Conservation (phyloP, 495 filamentous ascomycete species). For the Penicillium pulvis region DNA sequence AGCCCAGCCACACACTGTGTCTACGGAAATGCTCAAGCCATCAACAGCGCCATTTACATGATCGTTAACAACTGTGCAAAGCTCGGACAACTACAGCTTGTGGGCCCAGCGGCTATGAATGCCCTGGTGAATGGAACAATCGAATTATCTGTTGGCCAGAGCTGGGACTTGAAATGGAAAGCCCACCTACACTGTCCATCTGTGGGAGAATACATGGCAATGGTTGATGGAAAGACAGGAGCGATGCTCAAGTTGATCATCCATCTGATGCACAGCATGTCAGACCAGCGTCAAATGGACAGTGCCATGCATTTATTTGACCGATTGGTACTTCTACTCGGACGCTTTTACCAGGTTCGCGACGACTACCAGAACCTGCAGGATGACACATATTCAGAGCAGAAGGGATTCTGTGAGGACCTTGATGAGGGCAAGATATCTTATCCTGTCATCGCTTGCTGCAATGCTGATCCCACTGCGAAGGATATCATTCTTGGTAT, state of each 20-base stretch:
- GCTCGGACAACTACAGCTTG: background rate
- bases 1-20: background rate
- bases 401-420: background rate
- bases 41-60: background rate
- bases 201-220: background rate
- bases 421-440: background rate
- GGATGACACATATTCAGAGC: background rate
- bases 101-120: background rate
- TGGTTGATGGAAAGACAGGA: background rate
- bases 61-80: background rate
- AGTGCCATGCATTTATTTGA: background rate
- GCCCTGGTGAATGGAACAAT: background rate
- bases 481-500: background rate
- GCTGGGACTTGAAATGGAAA: background rate
- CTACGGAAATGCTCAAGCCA: background rate
- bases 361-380: slow-evolving; percentile 1
- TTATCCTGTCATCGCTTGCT: background rate
- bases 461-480: background rate
- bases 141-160: background rate
- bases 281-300: background rate
- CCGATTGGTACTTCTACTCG: background rate
- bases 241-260: background rate
- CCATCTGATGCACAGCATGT: background rate
- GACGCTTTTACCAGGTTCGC: background rate
- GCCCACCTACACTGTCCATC: background rate